Evolutionary conservation across 495 filamentous ascomycete genomes (phyloP).

Genomic region (Penicillium roqueforti): DNA sequence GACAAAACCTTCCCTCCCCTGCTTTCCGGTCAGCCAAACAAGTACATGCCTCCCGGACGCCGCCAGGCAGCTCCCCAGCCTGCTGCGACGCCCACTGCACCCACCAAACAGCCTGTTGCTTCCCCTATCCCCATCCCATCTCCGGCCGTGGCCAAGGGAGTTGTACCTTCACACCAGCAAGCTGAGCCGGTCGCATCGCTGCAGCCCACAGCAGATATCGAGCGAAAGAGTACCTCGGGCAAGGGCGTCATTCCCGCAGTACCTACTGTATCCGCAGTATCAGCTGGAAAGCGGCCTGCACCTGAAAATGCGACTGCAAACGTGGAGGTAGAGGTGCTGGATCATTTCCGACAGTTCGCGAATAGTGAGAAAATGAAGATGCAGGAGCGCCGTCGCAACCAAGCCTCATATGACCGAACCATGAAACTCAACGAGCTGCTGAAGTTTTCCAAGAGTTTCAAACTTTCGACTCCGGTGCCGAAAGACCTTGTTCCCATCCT

Average conservation of each 20-base stretch:
- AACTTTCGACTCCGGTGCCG: constrained; percentile 85
- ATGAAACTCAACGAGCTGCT: constrained; percentile 89
- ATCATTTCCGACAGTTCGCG: constrained; percentile 79
- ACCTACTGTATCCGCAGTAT: constrained; percentile 5
- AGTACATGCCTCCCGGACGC: constrained; percentile 85
- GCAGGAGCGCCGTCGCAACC: constrained; percentile 66
- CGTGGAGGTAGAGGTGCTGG: constrained; percentile 72
- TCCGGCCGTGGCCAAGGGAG: constrained; percentile 29
- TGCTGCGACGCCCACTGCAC: constrained; percentile 68
- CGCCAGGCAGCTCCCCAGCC: constrained; percentile 68
- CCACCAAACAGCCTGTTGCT: constrained; percentile 44
- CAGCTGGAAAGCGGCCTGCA: constrained; percentile 23
- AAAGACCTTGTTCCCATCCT: constrained; percentile 90
- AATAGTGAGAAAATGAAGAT: constrained; percentile 68
- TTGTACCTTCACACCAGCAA: constrained; percentile 34
- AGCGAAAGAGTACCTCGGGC: constrained; percentile 34
- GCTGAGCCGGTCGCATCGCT: constrained; percentile 20
- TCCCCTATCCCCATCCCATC: constrained; percentile 6
- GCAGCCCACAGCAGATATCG: constrained; percentile 27
- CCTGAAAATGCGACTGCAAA: constrained; percentile 65
- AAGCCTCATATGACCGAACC: constrained; percentile 68
- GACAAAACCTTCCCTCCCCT: constrained; percentile 65
- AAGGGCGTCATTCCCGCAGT: constrained; percentile 21
- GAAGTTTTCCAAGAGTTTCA: constrained; percentile 92
- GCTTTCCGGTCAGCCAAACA: constrained; percentile 58